phyloP scores from a whole-genome alignment of 2,329 filamentous ascomycete genomes.

The Lasiodiplodia gonubiensis region DNA sequence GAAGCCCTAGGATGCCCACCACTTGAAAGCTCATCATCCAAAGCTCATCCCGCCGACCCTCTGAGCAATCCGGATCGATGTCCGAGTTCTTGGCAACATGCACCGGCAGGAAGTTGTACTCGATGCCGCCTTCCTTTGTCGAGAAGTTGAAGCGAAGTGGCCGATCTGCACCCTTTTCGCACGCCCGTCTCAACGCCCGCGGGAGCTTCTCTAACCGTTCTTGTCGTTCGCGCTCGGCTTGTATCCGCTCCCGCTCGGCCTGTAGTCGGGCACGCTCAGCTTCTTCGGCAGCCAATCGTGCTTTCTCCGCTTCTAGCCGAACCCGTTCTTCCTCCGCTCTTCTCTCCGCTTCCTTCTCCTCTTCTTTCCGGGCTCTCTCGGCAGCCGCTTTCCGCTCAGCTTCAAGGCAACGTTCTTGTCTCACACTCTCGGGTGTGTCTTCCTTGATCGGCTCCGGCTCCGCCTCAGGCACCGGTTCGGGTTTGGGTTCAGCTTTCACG shows the following conservation, averaged over 20 bases:
- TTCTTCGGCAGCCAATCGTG: constrained; percentile 22
- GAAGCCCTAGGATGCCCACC: constrained; percentile 48
- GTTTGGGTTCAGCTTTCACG: constrained; percentile 11
- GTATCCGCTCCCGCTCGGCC: constrained; percentile 35
- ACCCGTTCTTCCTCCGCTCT: constrained; percentile 15
- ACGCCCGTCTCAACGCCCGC: constrained; percentile 44
- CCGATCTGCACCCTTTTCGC: constrained; percentile 44
- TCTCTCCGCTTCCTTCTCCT: constrained; percentile 30
- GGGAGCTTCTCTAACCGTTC: constrained; percentile 45
- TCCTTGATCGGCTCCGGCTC: constrained; percentile 31
- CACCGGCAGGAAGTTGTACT: constrained; percentile 46
- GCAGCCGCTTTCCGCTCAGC: constrained; percentile 35
- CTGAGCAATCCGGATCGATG: constrained; percentile 32
- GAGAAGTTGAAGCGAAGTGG: constrained; percentile 43
- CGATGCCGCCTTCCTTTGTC: constrained; percentile 47
- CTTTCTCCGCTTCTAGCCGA: constrained; percentile 24
- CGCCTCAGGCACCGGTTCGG: constrained; percentile 33
- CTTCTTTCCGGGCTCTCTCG: constrained; percentile 42
- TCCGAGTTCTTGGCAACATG: constrained; percentile 43
- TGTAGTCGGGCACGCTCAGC: constrained; percentile 37
- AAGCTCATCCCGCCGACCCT: constrained; percentile 34
- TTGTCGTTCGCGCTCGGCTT: constrained; percentile 38
- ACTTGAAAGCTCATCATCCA: constrained; percentile 49
- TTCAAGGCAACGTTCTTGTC: constrained; percentile 19
- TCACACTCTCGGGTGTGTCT: constrained; percentile 22